A percentile compares a stretch with the other conserved stretches of the same genome.
Evolutionary conservation across 2,329 filamentous ascomycete species (phyloP).

Genomic region (Epichloe festucae): DNA sequence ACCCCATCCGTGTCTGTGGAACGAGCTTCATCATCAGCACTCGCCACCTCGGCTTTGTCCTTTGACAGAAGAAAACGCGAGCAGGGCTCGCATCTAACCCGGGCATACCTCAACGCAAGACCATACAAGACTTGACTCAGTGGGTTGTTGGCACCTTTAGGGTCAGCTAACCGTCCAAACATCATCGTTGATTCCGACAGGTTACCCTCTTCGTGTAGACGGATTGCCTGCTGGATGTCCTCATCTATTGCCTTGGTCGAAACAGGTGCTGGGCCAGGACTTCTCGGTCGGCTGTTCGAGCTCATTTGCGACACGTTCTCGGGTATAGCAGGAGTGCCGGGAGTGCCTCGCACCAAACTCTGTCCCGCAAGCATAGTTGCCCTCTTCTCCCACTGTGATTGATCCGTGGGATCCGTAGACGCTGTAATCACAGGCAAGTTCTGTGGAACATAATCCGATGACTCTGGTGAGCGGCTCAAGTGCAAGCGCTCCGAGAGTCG

Average conservation of each 20-base stretch:
- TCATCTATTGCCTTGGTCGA: slow-evolving; percentile 44
- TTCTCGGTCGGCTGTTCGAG: background rate
- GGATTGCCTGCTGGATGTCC: slow-evolving; percentile 90
- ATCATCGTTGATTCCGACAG: slow-evolving; percentile 68
- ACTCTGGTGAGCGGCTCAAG: slow-evolving; percentile 43
- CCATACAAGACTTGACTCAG: slow-evolving; percentile 93
- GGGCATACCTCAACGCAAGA: slow-evolving; percentile 65
- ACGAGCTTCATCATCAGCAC: background rate
- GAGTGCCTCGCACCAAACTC: slow-evolving; percentile 33
- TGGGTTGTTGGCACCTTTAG: slow-evolving; percentile 75
- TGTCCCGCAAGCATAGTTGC: slow-evolving; percentile 75
- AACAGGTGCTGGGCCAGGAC: slow-evolving; percentile 17
- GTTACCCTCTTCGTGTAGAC: slow-evolving; percentile 75
- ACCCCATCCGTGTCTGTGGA: slow-evolving; percentile 78
- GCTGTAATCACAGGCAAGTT: slow-evolving; percentile 63
- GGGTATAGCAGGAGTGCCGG: slow-evolving; percentile 24
- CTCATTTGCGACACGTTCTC: slow-evolving; percentile 17
- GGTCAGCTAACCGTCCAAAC: slow-evolving; percentile 75
- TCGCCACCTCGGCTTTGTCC: background rate
- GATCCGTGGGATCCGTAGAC: slow-evolving; percentile 33
- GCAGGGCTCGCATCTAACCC: slow-evolving; percentile 32
- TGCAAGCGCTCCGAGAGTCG: slow-evolving; percentile 60
- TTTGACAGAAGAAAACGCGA: slow-evolving; percentile 8
- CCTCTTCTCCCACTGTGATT: slow-evolving; percentile 82
- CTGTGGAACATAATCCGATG: slow-evolving; percentile 62